Evolutionary conservation across 139 green algal genomes (phyloP), one percentile per base, ranked within the genome.

Genomic region (Penium margaritaceum): DNA sequence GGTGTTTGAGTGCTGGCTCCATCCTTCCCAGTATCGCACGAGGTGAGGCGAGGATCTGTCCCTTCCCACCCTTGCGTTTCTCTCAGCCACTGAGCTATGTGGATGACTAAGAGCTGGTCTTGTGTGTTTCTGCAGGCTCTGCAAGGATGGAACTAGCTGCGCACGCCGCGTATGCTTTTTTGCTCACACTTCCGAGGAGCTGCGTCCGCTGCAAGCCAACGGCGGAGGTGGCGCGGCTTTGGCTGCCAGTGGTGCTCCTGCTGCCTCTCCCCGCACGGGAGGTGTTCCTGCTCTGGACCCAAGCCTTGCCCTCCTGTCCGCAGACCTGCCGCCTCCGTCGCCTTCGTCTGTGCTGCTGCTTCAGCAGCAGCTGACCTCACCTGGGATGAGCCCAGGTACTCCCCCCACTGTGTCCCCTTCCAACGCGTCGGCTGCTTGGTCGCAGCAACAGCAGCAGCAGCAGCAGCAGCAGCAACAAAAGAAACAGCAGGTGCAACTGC

Each of bases 1-100:
- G 62, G 90, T 98, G 0, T 98, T 98, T 57, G 93, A 98, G 84
- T 96, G 90, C 83, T 97, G 91, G 93, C 83, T 97, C 71, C 93
- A 98, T 75, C 93, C 93, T 17, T 85, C 79, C 1, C 84, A 92
- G 29, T 98, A 97, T 82, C 74, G 77, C 9, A 83, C 84, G 65
- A 90, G 95, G 64, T 72, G n/a, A n/a, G n/a, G n/a, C n/a, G n/a
- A n/a, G n/a, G n/a, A n/a, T 27, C 17, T 19, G 2, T 60, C 12
- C 19, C 30, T 33, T 55, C 44, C 5, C 44, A 55, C 44, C 44
- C 12, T 7, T 12, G 41, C 9, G 7, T 51, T 51, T 51, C 41
- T 51, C 12, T 21, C 5, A 55, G 24, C 51, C 2, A 60, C 14
- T 24, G 5, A 29, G 0, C 6, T 60, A 60, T 34, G 9, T n/a